These are phyloP conservation scores for Colletotrichum graminicola DNA, from an alignment of 2,329 filamentous ascomycete species.

Conservation along the genomic window DNA sequence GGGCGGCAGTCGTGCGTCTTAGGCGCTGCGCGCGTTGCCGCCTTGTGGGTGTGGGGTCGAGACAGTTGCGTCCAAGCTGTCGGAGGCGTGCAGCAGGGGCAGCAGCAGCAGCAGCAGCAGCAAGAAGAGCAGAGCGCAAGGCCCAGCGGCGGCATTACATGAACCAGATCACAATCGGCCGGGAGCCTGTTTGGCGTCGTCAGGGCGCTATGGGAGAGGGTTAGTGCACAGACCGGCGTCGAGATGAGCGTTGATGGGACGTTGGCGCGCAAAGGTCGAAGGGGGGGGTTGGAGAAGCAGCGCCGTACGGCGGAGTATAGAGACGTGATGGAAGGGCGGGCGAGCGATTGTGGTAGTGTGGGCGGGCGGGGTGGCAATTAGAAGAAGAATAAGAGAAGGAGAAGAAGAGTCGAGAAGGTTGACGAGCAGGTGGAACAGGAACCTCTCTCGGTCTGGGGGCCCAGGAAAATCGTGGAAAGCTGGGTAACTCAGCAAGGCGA, in stretches of 20 bases:
- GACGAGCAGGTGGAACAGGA: constrained; percentile 7
- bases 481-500: constrained; percentile 32
- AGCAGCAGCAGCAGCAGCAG: constrained; percentile 10
- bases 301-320: constrained; percentile 3
- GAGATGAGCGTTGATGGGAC: constrained; percentile 10
- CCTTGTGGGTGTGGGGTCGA: constrained; percentile 41
- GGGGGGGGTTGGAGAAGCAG: constrained; percentile 25
- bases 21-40: constrained; percentile 42
- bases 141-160: constrained; percentile 41
- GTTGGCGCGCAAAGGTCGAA: constrained; percentile 28
- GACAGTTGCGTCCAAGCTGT: constrained; percentile 41
- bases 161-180: constrained; percentile 23
- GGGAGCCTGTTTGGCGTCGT: constrained; percentile 26
- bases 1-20: constrained; percentile 41
- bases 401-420: constrained; percentile 17
- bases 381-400: constrained; percentile 9
- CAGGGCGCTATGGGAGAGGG: constrained; percentile 18
- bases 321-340: constrained; percentile 21
- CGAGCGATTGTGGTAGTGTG: constrained; percentile 5
- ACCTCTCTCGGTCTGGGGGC: not conserved
- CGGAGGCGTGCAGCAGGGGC: constrained; percentile 29
- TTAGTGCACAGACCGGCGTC: constrained; percentile 28
- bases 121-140: constrained; percentile 33
- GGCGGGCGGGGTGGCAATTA: constrained; percentile 16
- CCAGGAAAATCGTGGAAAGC: constrained; percentile 2